Percentiles rank a stretch among this genome's conserved stretches.
These are phyloP conservation scores for Globisporangium splendens DNA, from an alignment of 352 stramenopile species.

Conservation along the genomic window DNA sequence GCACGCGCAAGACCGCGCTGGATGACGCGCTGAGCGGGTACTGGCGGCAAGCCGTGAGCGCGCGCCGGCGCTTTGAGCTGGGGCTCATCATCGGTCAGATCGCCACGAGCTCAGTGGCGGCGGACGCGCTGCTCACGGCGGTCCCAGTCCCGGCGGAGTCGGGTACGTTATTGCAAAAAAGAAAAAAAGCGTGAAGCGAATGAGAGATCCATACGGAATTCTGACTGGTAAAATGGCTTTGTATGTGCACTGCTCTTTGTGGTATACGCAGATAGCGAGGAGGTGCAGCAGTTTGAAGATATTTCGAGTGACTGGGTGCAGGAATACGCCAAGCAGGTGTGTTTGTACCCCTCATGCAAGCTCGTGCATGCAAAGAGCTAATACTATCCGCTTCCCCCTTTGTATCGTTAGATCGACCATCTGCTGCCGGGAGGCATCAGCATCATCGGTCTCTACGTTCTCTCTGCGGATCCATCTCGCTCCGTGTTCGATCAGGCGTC, in stretches of 20 bases:
- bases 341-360: background rate
- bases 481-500: conserved; percentile 30
- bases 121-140: conserved; percentile 44
- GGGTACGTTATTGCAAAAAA: conserved; percentile 12
- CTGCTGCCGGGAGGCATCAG: conserved; percentile 54
- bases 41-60: conserved; percentile 19
- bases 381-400: background rate
- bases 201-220: too few relatives aligned
- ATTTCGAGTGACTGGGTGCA: conserved; percentile 64
- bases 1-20: conserved; percentile 33
- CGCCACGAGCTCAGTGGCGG: conserved; percentile 18
- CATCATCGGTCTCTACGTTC: conserved; percentile 57
- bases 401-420: conserved; percentile 30
- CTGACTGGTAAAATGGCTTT: too few relatives aligned
- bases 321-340: conserved; percentile 54
- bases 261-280: conserved; percentile 22
- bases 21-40: conserved; percentile 20
- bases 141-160: conserved; percentile 49
- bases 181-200: background rate
- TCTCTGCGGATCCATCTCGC: conserved; percentile 24
- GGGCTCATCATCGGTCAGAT: conserved; percentile 60
- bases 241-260: background rate
- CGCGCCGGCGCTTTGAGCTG: conserved; percentile 41
- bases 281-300: conserved; percentile 32
- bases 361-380: background rate